Base-by-base conservation (phyloP, 2,329 filamentous ascomycete genomes). In the Aureobasidium sp. region DNA sequence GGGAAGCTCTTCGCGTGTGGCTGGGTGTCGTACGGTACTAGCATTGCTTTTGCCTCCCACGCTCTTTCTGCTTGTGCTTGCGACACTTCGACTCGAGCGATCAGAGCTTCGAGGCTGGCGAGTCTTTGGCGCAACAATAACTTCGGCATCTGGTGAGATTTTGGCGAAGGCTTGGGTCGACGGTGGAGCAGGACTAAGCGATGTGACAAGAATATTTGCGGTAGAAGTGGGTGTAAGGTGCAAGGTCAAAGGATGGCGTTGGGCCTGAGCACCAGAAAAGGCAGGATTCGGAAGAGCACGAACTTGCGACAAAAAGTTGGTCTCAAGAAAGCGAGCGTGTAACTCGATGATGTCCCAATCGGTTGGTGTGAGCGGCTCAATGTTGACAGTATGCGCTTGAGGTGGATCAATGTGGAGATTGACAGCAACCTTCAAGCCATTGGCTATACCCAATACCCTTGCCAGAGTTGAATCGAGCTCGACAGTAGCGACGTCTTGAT, bases 191-290 rank as follows among this genome's bases (percentile, higher is more conserved):
- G 94, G 94, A 1, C 88, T 85, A n/a, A 99, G 79, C 1, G 90
- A 91, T 7, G 90, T 85, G 9, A 97, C 84, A 62, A 87, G 86
- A 65, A 99, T 91, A 70, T 92, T 97, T 10, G 94, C 95, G 1
- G 93, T 96, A 3, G 93, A 96, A 0, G 93, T 97, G 2, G 92
- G 93, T 12, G 94, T 97, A 0, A 99, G 82, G 73, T 99, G 94
- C 23, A 99, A 81, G 1, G 92, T 96, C 66, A 99, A 79, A 13
- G 92, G 88, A 73, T 99, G 92, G 32, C 86, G 78, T 39, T 80
- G 78, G 2, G 72, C 78, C 27, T 81, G 78, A 47, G 77, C 79
- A 72, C 85, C 89, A 27, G 82, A 79, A 17, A 61, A 53, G 12
- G 68, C 66, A 20, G 93, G 93, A 73, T 97, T 97, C 27, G 93